Conservation (phyloP, 2,329 filamentous ascomycete species). For the Sarocladiaceae sp. region DNA sequence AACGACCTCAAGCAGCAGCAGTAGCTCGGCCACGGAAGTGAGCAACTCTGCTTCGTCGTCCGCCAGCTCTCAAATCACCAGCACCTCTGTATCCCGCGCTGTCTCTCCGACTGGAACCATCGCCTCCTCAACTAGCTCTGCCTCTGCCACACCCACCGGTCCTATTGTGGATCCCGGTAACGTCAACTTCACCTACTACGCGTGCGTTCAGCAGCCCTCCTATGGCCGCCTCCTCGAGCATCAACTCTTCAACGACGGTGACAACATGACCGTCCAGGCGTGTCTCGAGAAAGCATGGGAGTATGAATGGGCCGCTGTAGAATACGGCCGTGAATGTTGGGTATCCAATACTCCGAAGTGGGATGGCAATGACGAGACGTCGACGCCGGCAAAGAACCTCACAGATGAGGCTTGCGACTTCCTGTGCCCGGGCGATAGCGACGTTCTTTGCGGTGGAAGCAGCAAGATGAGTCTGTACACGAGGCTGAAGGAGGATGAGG, state of each 20-base stretch:
- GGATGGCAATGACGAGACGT: constrained; percentile 16
- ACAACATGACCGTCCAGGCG: constrained; percentile 25
- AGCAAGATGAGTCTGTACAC: constrained; percentile 26
- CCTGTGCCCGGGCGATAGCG: constrained; percentile 26
- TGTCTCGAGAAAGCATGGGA: constrained; percentile 27
- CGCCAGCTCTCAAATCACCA: constrained; percentile 8
- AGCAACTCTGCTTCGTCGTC: no score
- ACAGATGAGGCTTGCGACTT: constrained; percentile 22
- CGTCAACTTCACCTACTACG: constrained; percentile 30
- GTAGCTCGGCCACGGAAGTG: neutral
- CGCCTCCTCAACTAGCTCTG: constrained; percentile 8
- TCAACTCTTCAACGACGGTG: constrained; percentile 23
- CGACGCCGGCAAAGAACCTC: constrained; percentile 22
- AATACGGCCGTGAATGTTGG: constrained; percentile 33
- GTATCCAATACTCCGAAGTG: constrained; percentile 27
- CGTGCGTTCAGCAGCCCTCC: constrained; percentile 27
- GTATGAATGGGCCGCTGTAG: constrained; percentile 29
- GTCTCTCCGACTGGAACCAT: no score
- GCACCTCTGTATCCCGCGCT: no score
- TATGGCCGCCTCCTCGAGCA: constrained; percentile 23
- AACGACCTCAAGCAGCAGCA: constrained; percentile 9
- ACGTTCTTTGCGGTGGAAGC: constrained; percentile 24
- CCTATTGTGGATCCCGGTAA: constrained; percentile 27
- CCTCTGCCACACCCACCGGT: constrained; percentile 17
- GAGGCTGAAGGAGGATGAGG: constrained; percentile 10